Evolutionary conservation across 2,329 filamentous ascomycete species (phyloP), one percentile per base, ranked within the genome.

Genomic region (Zelopaecilomyces penicillatus): DNA sequence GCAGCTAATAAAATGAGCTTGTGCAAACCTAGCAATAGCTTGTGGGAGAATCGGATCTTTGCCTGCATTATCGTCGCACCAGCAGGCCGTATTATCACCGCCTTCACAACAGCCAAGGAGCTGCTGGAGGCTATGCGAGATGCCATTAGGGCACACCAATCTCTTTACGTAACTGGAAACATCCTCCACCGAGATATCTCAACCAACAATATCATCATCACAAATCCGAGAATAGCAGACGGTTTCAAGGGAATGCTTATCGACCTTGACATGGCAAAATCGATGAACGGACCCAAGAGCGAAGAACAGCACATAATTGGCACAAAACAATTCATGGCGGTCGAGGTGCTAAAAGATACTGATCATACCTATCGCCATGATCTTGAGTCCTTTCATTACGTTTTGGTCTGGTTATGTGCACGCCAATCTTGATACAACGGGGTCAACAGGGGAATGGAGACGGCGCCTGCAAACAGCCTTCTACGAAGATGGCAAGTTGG

Each of bases 241-340:
- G 45, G 45, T 27, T 47, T 39, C 19, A 44, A 37, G 29, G 46
- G 46, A 11, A 44, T 44, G 46, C 35, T 48, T 27, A 48, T 48
- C 34, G 40, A 44, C 28, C 42, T 48, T 8, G 46, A 48, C 34
- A 30, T 48, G 10, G 46, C 39, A 7, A 42, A 44, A 9, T 46
- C 47, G 34, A 29, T 57, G 11, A 54, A 52, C 40, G 46, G 46
- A 11, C 46, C 52, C 1, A 52, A 43, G 6, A 52, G 56, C 44
- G 46, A 56, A 41, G 55, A 48, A 30, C 34, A 54, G 47, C 38
- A 64, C 46, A 46, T 47, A 37, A 53, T 50, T 29, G 57, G 61
- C 34, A 64, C 54, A 30, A 57, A 61, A 49, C 49, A 60, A 37
- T 64, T 62, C 39, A 66, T 65, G 54, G 61, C 58, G 0, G 56